Evolutionary conservation across 2,329 filamentous ascomycete genomes (phyloP), one percentile per base, ranked within the genome.

Genomic region (Sporothrix luriei): DNA sequence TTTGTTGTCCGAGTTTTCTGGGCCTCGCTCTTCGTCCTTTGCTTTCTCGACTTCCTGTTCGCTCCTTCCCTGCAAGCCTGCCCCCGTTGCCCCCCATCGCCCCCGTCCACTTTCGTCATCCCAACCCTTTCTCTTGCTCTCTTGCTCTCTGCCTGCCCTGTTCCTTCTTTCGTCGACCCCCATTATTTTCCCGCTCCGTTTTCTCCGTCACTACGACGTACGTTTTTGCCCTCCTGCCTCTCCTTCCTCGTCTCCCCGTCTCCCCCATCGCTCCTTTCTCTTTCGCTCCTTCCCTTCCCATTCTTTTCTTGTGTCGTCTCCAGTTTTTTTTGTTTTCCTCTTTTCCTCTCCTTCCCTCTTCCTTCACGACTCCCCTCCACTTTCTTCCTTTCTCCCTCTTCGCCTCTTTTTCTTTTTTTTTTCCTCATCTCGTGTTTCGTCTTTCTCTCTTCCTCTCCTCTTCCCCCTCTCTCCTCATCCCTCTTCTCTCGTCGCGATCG

Each of bases 81-180:
- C 33, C 55, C 38, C 57, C 38, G 57, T 61, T 61, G 57, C 57
- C 57, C 55, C 57, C 57, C 57, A 46, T 62, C 57, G 57, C 57
- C 57, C 38, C 57, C 43, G 40, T 24, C 68, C 68, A 69, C 68
- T 69, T 69, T 61, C 59, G 68, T 66, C 68, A 69, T 66, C 72
- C 74, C 77, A 78, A 48, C 64, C 77, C 79, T 68, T 46, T n/a
- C n/a, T n/a, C n/a, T n/a, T n/a, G n/a, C n/a, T n/a, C n/a, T n/a
- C n/a, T n/a, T n/a, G n/a, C n/a, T n/a, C 40, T 38, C 14, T 21
- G 38, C 19, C 9, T 14, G 6, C 14, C 11, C 33, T 24, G 21
- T 21, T 24, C 55, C 33, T 43, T 33, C 52, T 19, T 16, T 59
- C 33, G 29, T 59, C 33, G 29, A 59, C 55, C 55, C 38, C 38